Evolutionary conservation across 306 rosid species (phyloP).

Genomic region (Castanea sativa): DNA sequence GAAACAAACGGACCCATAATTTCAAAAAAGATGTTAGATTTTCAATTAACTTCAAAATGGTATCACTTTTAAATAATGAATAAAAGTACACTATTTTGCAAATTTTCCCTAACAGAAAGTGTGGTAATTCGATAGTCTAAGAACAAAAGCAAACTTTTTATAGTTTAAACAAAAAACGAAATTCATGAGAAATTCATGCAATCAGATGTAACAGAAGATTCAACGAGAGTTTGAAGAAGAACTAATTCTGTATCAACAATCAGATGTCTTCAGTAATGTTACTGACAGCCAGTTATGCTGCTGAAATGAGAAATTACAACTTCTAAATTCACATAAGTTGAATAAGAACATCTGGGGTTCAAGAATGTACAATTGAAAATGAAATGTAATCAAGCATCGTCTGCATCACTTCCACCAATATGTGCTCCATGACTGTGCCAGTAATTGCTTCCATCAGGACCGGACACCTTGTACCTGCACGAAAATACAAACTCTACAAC

Average conservation of each 20-base stretch:
- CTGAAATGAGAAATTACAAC: conserved; percentile 31
- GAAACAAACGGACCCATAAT: no score
- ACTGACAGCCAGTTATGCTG: conserved; percentile 24
- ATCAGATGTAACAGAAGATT: conserved; percentile 18
- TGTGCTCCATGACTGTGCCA: conserved; percentile 68
- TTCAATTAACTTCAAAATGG: no score
- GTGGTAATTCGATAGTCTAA: no score
- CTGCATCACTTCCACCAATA: conserved; percentile 81
- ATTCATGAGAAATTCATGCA: no score
- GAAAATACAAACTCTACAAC: conserved; percentile 38
- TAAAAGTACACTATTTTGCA: no score
- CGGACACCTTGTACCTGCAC: conserved; percentile 63
- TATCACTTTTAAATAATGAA: no score
- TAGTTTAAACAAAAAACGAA: no score
- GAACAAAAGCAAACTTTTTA: no score
- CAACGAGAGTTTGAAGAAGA: conserved; percentile 22
- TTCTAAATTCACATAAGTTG: conserved; percentile 31
- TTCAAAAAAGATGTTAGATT: no score
- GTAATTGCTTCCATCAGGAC: conserved; percentile 81
- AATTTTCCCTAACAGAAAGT: no score
- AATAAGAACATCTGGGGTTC: conserved; percentile 35
- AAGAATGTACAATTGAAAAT: conserved; percentile 56
- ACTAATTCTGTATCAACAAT: conserved; percentile 28
- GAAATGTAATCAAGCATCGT: conserved; percentile 50
- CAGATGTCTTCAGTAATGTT: conserved; percentile 29